Base-by-base conservation (phyloP, 1,284 basidiomycete genomes). In the Xerocomus cyaneibrunnescens region DNA sequence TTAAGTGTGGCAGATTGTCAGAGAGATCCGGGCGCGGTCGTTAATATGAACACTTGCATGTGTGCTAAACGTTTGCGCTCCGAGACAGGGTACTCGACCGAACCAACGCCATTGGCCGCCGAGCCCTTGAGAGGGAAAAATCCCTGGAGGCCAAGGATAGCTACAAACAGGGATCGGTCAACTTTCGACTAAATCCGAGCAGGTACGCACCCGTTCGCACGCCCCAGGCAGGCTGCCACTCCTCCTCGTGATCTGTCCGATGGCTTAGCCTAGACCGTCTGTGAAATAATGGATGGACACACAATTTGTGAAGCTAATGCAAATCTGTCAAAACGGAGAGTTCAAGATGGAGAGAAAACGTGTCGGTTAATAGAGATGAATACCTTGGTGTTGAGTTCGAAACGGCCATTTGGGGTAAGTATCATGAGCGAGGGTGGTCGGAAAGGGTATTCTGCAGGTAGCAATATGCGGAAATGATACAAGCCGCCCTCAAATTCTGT, bases 211-310 rank as follows among this genome's bases (percentile, higher is more conserved):
- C 92, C 52, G 95, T 98, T 53, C 95, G 82, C 23, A 98, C 91
- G 50, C 95, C 95, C 95, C 95, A 98, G 13, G 95, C 94, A 28
- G 95, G 95, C 71, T 97, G 94, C 95, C 95, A 98, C 38, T 89
- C 75, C 62, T 94, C 90, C 72, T 92, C 89, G 57, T 92, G 89
- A 74, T 90, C 87, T 89, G 62, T 40, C 50, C 44, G 52, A 56
- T 55, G 53, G 52, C 47, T 61, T 55, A 57, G 59, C 61, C 52
- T 61, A 64, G 59, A 54, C 58, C 59, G 43, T 34, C 40, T 55
- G 55, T 55, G 57, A 60, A 55, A 57, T 51, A 19, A 47, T 17
- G 41, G 45, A 27, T 41, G 30, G 46, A 77, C 81, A 52, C 57
- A 90, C 88, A 94, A 57, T 80, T 92, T 12, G 92, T 95, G 66